Base-by-base conservation (phyloP, 2,329 filamentous ascomycete species). In the Sarocladium strictum region DNA sequence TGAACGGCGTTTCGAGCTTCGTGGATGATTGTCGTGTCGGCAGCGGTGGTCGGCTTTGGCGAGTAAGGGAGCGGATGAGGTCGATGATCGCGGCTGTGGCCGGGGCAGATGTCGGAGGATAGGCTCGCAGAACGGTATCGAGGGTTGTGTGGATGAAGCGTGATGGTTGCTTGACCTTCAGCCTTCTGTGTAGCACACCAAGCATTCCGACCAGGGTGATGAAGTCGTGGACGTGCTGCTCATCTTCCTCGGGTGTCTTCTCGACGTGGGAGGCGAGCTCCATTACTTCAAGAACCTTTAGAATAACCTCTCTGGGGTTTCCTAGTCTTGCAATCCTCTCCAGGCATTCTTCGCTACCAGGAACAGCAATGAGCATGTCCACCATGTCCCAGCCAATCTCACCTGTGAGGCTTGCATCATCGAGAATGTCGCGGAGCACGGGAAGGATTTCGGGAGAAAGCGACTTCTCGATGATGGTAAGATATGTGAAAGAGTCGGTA, bases 321-420 rank as follows among this genome's bases (percentile, higher is more conserved):
- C 89, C 89, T 37, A 90, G 76, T 23, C 85, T 80, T 29, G 89
- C 89, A 53, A 93, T 84, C 27, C 85, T 87, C 65, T 86, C 81
- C 15, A 93, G 75, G 64, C 89, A 91, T 47, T 77, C 69, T 60
- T 87, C 84, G n/a, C 85, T 86, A 12, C 79, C 83, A 1, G 87
- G 77, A 4, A 90, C 71, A 33, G 82, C 77, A 23, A 91, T 76
- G 3, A 94, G 78, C 63, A 90, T 81, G 64, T 88, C 85, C 21
- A 94, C 85, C 53, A 93, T 73, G 66, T 94, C 89, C 89, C 89
- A 94, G 51, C 89, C 89, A 62, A 93, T 91, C 55, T 90, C 86
- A 57, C 80, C 81, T 2, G 87, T 89, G 55, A 92, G 74, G 56
- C 80, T 76, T 10, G 77, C 74, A 75, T 89, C 83, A 66, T 87